phyloP scores from a whole-genome alignment of 768 basidiomycete genomes.

The Boletus rufocinnamomeus region DNA sequence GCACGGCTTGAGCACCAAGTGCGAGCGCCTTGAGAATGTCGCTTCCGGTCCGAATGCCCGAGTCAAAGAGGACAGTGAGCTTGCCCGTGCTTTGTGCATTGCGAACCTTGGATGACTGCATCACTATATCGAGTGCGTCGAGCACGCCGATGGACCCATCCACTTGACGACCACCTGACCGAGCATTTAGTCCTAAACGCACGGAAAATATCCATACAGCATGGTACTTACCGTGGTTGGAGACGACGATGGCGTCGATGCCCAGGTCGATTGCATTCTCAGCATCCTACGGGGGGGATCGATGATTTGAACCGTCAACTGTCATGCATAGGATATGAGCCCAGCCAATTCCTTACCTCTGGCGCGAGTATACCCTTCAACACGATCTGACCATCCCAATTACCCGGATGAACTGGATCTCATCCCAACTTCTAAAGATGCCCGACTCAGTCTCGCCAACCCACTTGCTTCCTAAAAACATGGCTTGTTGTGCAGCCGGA shows the following conservation, averaged over 20 bases:
- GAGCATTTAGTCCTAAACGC: background rate
- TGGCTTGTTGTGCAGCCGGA: conserved; percentile 27
- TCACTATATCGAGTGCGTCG: conserved; percentile 68
- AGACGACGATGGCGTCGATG: conserved; percentile 74
- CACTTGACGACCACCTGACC: conserved; percentile 68
- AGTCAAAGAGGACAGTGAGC: conserved; percentile 71
- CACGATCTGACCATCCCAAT: conserved; percentile 52
- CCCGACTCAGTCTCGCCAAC: conserved; percentile 41
- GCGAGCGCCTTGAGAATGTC: conserved; percentile 59
- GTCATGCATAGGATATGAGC: background rate
- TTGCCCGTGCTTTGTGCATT: conserved; percentile 59
- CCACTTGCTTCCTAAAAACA: conserved; percentile 42
- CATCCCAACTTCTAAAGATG: conserved; percentile 45
- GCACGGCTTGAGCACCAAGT: conserved; percentile 55
- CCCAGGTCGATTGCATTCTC: conserved; percentile 63
- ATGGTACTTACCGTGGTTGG: conserved; percentile 65
- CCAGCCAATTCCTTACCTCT: conserved; percentile 2
- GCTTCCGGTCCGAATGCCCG: conserved; percentile 54
- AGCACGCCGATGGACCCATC: conserved; percentile 80
- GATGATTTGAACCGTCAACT: background rate
- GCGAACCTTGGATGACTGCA: conserved; percentile 57
- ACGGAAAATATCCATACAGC: background rate
- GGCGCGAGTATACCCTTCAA: conserved; percentile 46
- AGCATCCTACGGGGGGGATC: conserved; percentile 36
- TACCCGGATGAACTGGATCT: conserved; percentile 43